These are phyloP conservation scores for Fraxinus angustifolia DNA, from an alignment of 305 asterid species.

Conservation along the genomic window DNA sequence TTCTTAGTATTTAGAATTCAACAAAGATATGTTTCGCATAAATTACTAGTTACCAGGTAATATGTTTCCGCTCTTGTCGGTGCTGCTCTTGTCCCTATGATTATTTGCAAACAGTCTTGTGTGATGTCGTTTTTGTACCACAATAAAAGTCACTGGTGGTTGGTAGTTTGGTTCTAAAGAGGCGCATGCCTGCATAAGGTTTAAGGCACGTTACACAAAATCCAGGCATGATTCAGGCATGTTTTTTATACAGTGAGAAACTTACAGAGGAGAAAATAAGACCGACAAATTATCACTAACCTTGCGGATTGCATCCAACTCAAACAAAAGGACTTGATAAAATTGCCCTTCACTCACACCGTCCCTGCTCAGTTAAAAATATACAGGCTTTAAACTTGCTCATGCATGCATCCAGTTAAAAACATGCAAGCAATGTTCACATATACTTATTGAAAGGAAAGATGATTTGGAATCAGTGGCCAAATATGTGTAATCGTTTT, in stretches of 20 bases:
- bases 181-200: slow-evolving; percentile 71
- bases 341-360: slow-evolving; percentile 99
- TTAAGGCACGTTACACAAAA: background rate
- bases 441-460: background rate
- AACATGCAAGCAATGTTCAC: background rate
- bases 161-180: slow-evolving; percentile 95
- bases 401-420: background rate
- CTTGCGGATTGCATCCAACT: slow-evolving; percentile 96
- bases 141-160: slow-evolving; percentile 92
- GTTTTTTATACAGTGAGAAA: background rate
- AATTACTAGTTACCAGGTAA: slow-evolving; percentile 61
- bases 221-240: background rate
- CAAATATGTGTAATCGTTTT: background rate
- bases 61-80: slow-evolving; percentile 85
- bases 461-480: background rate
- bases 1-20: background rate
- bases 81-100: slow-evolving; percentile 85
- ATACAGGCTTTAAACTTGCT: background rate
- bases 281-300: slow-evolving; percentile 23
- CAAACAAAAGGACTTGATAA: slow-evolving; percentile 90
- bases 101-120: slow-evolving; percentile 87
- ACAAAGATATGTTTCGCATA: background rate
- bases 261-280: background rate
- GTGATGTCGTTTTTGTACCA: slow-evolving; percentile 95
- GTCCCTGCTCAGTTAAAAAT: slow-evolving; percentile 50